Evolutionary conservation across 73 alveolate species (phyloP).

Genomic region (Paramecium octaurelia): DNA sequence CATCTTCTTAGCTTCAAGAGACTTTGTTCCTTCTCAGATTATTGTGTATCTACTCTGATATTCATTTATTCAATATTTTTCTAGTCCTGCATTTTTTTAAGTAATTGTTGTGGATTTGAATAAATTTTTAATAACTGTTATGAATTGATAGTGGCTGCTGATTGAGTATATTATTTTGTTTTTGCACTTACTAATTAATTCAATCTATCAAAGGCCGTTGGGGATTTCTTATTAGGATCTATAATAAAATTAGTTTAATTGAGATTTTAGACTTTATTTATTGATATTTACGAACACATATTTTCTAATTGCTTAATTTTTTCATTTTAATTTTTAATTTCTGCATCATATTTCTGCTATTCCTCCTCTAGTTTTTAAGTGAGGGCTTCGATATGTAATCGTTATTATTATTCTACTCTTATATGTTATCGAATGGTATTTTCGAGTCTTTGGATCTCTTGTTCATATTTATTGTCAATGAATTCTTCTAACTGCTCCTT

Average conservation of each 20-base stretch:
- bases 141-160: background rate
- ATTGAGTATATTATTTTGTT: background rate
- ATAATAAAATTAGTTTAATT: background rate
- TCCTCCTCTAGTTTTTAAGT: background rate
- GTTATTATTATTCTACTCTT: constrained; percentile 25
- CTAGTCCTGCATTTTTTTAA: background rate
- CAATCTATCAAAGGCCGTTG: background rate
- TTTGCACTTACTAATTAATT: constrained; percentile 19
- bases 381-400: constrained; percentile 9
- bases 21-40: background rate
- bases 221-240: constrained; percentile 3
- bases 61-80: background rate
- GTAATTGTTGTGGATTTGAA: constrained; percentile 2
- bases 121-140: background rate
- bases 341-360: background rate
- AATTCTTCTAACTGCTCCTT: constrained; percentile 21
- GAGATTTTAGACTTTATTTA: constrained; percentile 7
- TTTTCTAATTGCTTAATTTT: background rate
- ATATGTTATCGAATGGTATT: background rate
- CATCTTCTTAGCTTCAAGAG: background rate
- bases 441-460: background rate
- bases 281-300: background rate
- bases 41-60: background rate
- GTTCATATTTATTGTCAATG: constrained; percentile 3
- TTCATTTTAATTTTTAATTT: background rate